Evolutionary conservation across 1,284 basidiomycete genomes (phyloP).

Genomic region (Takashimella tepidaria): DNA sequence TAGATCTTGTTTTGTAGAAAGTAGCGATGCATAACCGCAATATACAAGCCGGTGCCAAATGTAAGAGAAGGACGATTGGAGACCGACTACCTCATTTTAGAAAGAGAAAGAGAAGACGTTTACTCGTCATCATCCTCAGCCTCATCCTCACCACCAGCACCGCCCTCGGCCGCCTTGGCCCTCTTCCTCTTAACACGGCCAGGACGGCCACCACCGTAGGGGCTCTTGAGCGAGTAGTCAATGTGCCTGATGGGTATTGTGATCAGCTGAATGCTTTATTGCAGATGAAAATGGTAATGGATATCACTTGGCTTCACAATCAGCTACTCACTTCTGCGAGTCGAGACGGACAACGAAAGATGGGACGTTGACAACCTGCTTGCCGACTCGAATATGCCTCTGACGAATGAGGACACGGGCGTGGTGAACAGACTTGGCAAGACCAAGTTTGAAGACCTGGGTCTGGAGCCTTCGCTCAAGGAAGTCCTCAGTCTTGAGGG

Average conservation of each 20-base stretch:
- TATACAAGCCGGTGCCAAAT: slow-evolving; percentile 11
- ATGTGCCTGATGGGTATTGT: slow-evolving; percentile 63
- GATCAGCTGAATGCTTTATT: slow-evolving; percentile 34
- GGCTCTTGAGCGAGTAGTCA: slow-evolving; percentile 96
- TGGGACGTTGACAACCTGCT: slow-evolving; percentile 99
- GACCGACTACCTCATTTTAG: too few relatives aligned
- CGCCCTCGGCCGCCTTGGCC: slow-evolving; percentile 84
- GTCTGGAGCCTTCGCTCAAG: slow-evolving; percentile 98
- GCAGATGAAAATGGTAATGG: background rate
- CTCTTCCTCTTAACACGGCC: slow-evolving; percentile 99
- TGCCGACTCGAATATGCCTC: slow-evolving; percentile 79
- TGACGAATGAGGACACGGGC: slow-evolving; percentile 97
- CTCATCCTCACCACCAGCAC: slow-evolving; percentile 81
- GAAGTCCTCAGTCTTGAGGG: slow-evolving; percentile 99
- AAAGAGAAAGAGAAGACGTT: slow-evolving; percentile 9
- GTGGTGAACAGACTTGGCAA: slow-evolving; percentile 98
- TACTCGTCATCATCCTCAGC: slow-evolving; percentile 76
- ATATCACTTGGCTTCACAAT: background rate
- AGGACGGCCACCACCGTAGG: slow-evolving; percentile 93
- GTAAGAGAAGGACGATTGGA: too few relatives aligned
- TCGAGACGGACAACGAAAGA: slow-evolving; percentile 98
- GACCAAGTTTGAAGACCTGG: slow-evolving; percentile 93
- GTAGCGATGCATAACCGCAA: slow-evolving; percentile 21
- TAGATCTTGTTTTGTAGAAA: too few relatives aligned
- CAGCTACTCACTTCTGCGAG: slow-evolving; percentile 65